A percentile compares a stretch with the other conserved stretches of the same genome.
Evolutionary conservation across 805 yeast genomes (phyloP).

Genomic region (Yarrowia keelungensis): DNA sequence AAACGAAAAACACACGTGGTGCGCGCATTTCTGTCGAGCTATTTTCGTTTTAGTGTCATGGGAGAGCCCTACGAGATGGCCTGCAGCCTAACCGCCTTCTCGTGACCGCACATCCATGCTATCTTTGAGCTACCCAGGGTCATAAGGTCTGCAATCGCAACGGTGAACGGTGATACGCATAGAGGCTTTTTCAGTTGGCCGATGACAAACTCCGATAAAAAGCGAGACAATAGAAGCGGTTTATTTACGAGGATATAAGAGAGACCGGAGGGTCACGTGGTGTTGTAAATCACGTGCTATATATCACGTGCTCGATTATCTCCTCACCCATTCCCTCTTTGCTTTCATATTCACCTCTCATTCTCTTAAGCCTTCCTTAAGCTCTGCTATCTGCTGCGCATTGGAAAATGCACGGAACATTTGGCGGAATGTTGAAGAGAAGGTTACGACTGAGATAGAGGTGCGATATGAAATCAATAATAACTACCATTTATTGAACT

Average conservation of each 20-base stretch:
- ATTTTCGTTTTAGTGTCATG: background rate
- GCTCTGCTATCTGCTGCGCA: constrained; percentile 21
- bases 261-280: too few species aligned
- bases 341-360: background rate
- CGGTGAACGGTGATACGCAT: background rate
- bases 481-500: background rate
- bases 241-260: too few species aligned
- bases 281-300: too few species aligned
- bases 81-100: background rate
- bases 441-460: background rate
- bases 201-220: too few species aligned
- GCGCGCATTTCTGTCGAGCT: background rate
- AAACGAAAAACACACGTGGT: constrained; percentile 14
- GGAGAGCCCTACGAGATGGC: background rate
- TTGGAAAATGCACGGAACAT: constrained; percentile 18
- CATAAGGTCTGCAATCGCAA: constrained; percentile 4
- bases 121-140: background rate
- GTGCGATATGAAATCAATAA: background rate
- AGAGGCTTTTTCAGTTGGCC: background rate
- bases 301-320: too few species aligned
- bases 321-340: background rate
- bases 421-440: constrained; percentile 1
- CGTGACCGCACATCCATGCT: background rate
- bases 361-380: background rate
- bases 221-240: too few species aligned